Base-by-base conservation (phyloP, 495 filamentous ascomycete species). In the Parathielavia appendiculata region DNA sequence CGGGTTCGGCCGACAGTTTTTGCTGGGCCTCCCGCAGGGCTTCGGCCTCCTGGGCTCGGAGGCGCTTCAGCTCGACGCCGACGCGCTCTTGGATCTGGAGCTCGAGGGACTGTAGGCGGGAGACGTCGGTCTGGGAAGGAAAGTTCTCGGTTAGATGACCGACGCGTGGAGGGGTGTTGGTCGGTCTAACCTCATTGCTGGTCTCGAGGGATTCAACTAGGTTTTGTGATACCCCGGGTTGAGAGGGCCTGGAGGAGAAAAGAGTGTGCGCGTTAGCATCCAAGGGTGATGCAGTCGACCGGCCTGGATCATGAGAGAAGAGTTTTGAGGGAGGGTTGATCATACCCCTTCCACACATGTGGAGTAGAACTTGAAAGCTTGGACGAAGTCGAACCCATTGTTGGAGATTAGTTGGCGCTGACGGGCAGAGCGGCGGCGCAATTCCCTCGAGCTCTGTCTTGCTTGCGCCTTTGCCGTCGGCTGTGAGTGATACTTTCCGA, bases 31-130 rank as follows among this genome's bases (percentile, higher is more conserved):
- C 79, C 62, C 78, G 79, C 54, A 96, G 80, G 16, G 78, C 69
- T 46, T 75, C 70, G 54, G 75, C 62, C 59, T 86, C 82, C 49
- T 80, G 66, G 45, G 76, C 75, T 57, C 81, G 79, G n/a, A 91
- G 83, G 51, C 85, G 84, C 62, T 86, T 79, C 50, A 98, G 86
- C 73, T 97, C 95, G 61, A 83, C 75, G 65, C 84, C 81, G 59
- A 97, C 90, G 74, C 95, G 95, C 63, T 80, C 74, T 76, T 97
- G 91, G 69, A 97, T 87, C 62, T 90, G 84, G 58, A 95, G 84
- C 73, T 98, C 93, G 69, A 90, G 74, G 73, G 83, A 73, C 73
- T 88, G 89, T 64, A 85, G 77, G 66, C 93, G 92, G 60, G 90
- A 89, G 48, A 86, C 82, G 76, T 98, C 90, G 72, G 86, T 89